These are phyloP conservation scores for Macroventuria anomochaeta DNA, from an alignment of 2,329 filamentous ascomycete genomes.

Conservation along the genomic window DNA sequence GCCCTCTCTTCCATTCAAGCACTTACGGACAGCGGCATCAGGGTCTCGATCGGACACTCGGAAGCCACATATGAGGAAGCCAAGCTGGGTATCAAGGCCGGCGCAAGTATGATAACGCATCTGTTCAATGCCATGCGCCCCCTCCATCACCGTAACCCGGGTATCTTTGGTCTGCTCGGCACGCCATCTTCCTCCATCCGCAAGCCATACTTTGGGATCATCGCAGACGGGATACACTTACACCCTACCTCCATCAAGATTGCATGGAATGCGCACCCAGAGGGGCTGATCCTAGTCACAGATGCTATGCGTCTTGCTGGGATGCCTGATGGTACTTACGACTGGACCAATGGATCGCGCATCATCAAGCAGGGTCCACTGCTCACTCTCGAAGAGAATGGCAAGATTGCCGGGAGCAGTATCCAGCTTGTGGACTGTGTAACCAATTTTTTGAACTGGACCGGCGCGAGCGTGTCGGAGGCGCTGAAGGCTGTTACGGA, in stretches of 20 bases:
- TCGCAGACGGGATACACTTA: constrained; percentile 88
- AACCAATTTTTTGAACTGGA: constrained; percentile 80
- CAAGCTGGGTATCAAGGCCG: constrained; percentile 71
- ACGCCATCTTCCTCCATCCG: constrained; percentile 38
- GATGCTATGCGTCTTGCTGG: constrained; percentile 91
- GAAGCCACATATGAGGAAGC: constrained; percentile 87
- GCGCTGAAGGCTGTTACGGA: constrained; percentile 75
- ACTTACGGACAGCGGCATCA: constrained; percentile 69
- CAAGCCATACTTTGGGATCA: constrained; percentile 85
- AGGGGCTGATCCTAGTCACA: constrained; percentile 86
- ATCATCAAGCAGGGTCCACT: constrained; percentile 74
- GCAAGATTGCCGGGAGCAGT: constrained; percentile 63
- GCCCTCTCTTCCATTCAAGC: constrained; percentile 73
- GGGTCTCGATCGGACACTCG: constrained; percentile 84
- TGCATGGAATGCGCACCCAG: constrained; percentile 83
- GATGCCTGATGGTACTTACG: constrained; percentile 81
- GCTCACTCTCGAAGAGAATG: constrained; percentile 76
- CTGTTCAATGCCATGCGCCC: constrained; percentile 94
- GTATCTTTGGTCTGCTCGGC: constrained; percentile 85
- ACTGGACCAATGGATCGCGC: constrained; percentile 78
- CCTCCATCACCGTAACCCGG: constrained; percentile 88
- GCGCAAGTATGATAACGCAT: constrained; percentile 89
- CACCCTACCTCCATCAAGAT: constrained; percentile 90
- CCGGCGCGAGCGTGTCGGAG: constrained; percentile 69
- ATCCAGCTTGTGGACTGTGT: constrained; percentile 81